A percentile compares a stretch with the other conserved stretches of the same genome.
These are phyloP conservation scores for Aspergillus flavus DNA, from an alignment of 2,329 filamentous ascomycete genomes.

Conservation along the genomic window DNA sequence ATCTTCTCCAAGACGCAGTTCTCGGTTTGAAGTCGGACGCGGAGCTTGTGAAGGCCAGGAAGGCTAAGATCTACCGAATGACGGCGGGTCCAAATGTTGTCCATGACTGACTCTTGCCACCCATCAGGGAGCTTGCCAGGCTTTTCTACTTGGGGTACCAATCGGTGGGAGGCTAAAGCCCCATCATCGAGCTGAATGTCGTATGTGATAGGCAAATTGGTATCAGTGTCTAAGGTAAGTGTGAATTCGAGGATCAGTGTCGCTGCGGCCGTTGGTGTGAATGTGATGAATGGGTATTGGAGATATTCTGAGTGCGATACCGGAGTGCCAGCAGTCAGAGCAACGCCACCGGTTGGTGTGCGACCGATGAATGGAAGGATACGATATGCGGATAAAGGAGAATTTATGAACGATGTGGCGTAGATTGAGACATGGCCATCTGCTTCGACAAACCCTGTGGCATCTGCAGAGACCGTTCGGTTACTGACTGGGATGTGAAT, in stretches of 20 bases:
- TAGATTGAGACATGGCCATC: not conserved
- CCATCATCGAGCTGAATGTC: not conserved
- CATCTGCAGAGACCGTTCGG: not conserved
- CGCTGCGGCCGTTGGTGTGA: not conserved
- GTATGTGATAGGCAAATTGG: not conserved
- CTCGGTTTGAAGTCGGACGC: not conserved
- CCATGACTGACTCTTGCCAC: not conserved
- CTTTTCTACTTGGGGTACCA: not conserved
- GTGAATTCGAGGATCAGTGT: not conserved
- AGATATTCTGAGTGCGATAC: not conserved
- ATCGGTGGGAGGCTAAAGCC: not conserved
- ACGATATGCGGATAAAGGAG: not conserved
- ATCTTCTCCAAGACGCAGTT: not conserved
- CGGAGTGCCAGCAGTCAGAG: not conserved
- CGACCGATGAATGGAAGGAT: not conserved
- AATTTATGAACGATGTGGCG: not conserved
- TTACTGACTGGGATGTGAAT: not conserved
- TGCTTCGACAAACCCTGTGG: not conserved
- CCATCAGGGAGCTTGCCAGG: not conserved
- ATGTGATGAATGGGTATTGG: not conserved
- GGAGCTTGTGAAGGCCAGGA: not conserved
- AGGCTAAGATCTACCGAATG: not conserved
- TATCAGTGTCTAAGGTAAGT: not conserved
- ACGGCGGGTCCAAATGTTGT: not conserved
- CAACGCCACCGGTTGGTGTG: not conserved